Percentiles rank a stretch among this genome's conserved stretches.
phyloP scores from a whole-genome alignment of 2,329 filamentous ascomycete species.

The Fusarium equiseti region DNA sequence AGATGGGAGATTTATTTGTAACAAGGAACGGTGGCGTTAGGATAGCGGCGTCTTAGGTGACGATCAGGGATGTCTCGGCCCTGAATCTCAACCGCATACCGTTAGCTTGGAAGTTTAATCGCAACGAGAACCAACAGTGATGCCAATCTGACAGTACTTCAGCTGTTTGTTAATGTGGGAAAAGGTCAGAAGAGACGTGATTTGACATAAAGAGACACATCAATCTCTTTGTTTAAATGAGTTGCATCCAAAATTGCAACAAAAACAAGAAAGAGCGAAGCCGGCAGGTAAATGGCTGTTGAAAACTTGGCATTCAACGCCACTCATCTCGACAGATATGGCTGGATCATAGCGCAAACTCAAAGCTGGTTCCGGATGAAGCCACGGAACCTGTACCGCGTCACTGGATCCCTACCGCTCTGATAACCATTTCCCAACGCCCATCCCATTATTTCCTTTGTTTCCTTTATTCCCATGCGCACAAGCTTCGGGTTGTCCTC shows the following conservation, averaged over 20 bases:
- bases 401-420: background rate
- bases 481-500: background rate
- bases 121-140: background rate
- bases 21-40: background rate
- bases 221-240: too few relatives aligned
- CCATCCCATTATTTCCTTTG: background rate
- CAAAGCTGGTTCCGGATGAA: background rate
- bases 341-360: background rate
- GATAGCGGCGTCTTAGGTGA: background rate
- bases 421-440: background rate
- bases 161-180: too few relatives aligned
- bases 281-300: background rate
- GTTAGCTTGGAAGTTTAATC: background rate
- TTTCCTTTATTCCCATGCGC: background rate
- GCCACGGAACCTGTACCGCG: background rate
- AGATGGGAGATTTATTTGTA: background rate
- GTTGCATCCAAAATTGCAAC: too few relatives aligned
- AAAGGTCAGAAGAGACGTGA: too few relatives aligned
- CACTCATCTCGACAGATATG: background rate
- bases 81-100: accelerated
- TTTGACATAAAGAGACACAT: too few relatives aligned
- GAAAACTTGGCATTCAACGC: background rate
- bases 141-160: too few relatives aligned
- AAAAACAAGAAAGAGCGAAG: too few relatives aligned
- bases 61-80: background rate